These are phyloP conservation scores for Colletotrichum musicola DNA, from an alignment of 2,329 filamentous ascomycete species.

Conservation along the genomic window DNA sequence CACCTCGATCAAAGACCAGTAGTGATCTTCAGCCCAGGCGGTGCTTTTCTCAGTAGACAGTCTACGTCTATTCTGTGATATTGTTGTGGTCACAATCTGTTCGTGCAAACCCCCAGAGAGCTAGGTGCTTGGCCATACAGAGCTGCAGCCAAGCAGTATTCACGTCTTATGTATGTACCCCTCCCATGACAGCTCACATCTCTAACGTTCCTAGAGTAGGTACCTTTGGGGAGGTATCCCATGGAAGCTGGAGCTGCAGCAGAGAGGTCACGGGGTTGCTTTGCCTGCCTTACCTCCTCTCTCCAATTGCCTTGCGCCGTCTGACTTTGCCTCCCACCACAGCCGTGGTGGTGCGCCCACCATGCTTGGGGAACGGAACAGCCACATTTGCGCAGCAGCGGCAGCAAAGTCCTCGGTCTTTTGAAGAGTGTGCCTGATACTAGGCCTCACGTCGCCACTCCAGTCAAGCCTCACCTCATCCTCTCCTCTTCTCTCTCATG, in stretches of 20 bases:
- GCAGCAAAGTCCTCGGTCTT: not conserved
- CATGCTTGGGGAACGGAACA: not conserved
- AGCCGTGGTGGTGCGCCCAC: not conserved
- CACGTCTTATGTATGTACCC: not conserved
- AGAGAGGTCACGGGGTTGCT: conserved; percentile 13
- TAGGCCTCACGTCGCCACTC: not conserved
- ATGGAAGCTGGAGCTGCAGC: not conserved
- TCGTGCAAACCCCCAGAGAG: no score
- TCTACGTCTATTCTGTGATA: not conserved
- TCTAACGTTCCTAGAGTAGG: not conserved
- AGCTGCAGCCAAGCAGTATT: not conserved
- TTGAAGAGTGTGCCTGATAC: not conserved
- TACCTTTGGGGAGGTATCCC: no score
- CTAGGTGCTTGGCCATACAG: not conserved
- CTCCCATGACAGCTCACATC: not conserved
- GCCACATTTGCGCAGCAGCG: not conserved
- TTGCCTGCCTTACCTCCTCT: conserved; percentile 1
- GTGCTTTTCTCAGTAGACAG: not conserved
- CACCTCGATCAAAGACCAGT: not conserved
- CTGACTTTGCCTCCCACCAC: conserved; percentile 2
- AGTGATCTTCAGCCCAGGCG: not conserved
- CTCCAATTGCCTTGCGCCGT: not conserved
- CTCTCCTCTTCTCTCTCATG: not conserved
- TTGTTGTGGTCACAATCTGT: no score
- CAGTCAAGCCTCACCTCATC: not conserved